These are phyloP conservation scores for Lathyrus aphaca DNA, from an alignment of 306 rosid species.

Conservation along the genomic window DNA sequence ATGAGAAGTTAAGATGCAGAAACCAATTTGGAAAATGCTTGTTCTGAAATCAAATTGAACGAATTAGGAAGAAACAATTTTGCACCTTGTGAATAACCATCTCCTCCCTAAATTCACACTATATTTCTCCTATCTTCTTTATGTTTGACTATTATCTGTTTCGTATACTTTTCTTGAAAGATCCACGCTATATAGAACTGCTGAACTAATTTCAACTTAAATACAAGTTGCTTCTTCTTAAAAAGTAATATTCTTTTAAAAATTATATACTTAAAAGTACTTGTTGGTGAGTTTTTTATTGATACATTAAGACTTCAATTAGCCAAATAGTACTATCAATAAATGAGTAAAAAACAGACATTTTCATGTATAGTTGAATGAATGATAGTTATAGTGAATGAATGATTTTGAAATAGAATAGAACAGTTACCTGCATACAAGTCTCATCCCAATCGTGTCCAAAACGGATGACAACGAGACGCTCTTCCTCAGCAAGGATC, in stretches of 20 bases:
- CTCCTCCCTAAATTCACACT: background rate
- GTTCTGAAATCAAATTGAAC: background rate
- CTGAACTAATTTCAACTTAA: slow-evolving; percentile 1
- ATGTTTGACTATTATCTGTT: background rate
- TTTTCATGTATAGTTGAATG: slow-evolving; percentile 6
- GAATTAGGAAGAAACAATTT: background rate
- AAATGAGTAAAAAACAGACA: background rate
- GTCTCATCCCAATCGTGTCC: slow-evolving; percentile 95
- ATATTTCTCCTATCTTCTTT: background rate
- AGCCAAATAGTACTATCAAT: background rate
- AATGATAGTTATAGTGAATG: background rate
- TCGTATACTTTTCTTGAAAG: background rate
- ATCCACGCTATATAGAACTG: background rate
- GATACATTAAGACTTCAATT: background rate
- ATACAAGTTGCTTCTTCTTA: background rate
- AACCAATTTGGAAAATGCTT: background rate
- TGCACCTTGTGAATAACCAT: background rate
- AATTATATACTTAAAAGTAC: background rate
- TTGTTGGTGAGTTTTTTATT: background rate
- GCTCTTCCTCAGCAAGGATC: slow-evolving; percentile 87
- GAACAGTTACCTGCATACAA: slow-evolving; percentile 72
- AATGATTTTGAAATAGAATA: background rate
- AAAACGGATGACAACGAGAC: slow-evolving; percentile 75
- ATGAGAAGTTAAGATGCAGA: background rate
- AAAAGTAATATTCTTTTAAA: background rate